A percentile compares a stretch with the other conserved stretches of the same genome.
phyloP scores from a whole-genome alignment of 768 basidiomycete species.

The Hygrophorus russula region DNA sequence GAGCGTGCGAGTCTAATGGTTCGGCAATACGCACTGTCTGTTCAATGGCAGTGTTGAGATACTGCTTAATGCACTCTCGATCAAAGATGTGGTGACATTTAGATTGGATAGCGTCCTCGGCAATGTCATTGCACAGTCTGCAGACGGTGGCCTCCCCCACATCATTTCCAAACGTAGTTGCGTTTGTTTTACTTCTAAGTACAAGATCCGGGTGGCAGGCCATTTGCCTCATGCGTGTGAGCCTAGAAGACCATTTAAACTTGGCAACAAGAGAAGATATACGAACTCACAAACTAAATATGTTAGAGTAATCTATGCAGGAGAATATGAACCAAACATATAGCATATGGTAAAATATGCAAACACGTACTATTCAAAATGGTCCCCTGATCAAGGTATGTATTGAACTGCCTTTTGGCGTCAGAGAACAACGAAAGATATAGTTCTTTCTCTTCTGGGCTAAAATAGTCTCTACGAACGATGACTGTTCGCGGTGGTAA shows the following conservation, averaged over 20 bases:
- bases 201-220: slow-evolving; percentile 94
- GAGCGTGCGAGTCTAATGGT: background rate
- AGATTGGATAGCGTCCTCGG: slow-evolving; percentile 93
- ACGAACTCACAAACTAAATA: slow-evolving; percentile 59
- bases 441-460: slow-evolving; percentile 92
- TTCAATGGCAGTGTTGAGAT: slow-evolving; percentile 67
- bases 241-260: slow-evolving; percentile 28
- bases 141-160: slow-evolving; percentile 75
- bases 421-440: slow-evolving; percentile 88
- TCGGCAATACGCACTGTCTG: slow-evolving; percentile 34
- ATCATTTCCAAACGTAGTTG: slow-evolving; percentile 43
- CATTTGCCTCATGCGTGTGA: slow-evolving; percentile 95
- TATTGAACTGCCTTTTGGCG: slow-evolving; percentile 84
- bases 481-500: slow-evolving; percentile 87
- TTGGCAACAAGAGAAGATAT: background rate
- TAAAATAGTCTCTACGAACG: slow-evolving; percentile 86
- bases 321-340: slow-evolving; percentile 3
- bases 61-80: slow-evolving; percentile 91
- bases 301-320: slow-evolving; percentile 74
- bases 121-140: slow-evolving; percentile 91
- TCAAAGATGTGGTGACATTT: slow-evolving; percentile 94
- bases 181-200: slow-evolving; percentile 74
- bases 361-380: slow-evolving; percentile 73
- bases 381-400: slow-evolving; percentile 85
- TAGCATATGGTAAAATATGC: background rate